Evolutionary conservation across 2,329 filamentous ascomycete species (phyloP).

Genomic region (Pseudogymnoascus sp.): DNA sequence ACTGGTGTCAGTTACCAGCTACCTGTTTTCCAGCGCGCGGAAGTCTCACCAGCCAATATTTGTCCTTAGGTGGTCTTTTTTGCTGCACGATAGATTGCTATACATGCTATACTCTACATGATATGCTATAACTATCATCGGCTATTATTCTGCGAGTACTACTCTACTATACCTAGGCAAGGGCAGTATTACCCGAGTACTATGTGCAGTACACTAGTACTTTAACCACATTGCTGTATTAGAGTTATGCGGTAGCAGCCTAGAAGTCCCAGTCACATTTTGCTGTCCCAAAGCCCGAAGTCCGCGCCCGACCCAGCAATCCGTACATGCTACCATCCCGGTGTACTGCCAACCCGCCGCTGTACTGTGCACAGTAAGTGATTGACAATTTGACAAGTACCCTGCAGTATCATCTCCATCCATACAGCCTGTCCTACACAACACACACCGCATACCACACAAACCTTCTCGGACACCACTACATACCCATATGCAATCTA

Average conservation of each 20-base stretch:
- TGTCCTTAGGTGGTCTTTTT: no score
- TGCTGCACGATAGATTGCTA: background rate
- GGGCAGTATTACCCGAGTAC: background rate
- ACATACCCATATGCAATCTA: background rate
- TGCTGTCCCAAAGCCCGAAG: background rate
- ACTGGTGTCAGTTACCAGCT: background rate
- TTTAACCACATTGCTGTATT: background rate
- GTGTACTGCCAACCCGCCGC: no score
- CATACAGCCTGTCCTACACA: background rate
- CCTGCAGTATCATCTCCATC: background rate
- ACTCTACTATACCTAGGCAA: background rate
- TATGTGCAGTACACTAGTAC: background rate
- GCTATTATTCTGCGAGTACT: background rate
- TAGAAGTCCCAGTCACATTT: background rate
- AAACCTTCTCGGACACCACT: background rate
- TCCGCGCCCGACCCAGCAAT: background rate
- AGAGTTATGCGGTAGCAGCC: background rate
- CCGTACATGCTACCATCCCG: background rate
- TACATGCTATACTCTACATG: background rate
- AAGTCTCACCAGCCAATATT: background rate
- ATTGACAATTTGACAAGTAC: background rate
- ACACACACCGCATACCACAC: background rate
- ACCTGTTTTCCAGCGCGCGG: background rate
- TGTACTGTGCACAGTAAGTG: background rate
- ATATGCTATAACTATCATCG: no score